phyloP scores from a whole-genome alignment of 345 rosid genomes.

The Passiflora organensis region DNA sequence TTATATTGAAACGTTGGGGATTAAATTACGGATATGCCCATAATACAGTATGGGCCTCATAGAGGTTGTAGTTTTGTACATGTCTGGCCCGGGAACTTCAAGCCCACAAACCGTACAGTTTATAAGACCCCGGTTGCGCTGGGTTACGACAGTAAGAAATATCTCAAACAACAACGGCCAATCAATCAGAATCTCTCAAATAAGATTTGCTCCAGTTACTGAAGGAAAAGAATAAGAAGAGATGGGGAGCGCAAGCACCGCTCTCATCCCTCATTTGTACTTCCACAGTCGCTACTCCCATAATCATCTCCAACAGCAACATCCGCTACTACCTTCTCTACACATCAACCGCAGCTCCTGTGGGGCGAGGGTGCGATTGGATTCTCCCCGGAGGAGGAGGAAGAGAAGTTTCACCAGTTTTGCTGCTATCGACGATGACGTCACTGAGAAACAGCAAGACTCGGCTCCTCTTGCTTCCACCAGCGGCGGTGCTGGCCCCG shows the following conservation, averaged over 20 bases:
- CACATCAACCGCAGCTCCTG: too few species aligned
- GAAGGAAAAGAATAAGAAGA: not conserved
- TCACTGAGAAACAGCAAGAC: conserved; percentile 33
- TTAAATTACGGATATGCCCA: not conserved
- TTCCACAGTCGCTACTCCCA: conserved; percentile 39
- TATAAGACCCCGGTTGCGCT: too few species aligned
- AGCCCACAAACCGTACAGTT: too few species aligned
- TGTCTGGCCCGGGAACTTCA: too few species aligned
- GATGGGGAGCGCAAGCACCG: conserved; percentile 64
- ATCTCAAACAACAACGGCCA: conserved; percentile 8
- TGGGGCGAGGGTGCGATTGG: conserved; percentile 25
- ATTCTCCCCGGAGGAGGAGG: conserved; percentile 17
- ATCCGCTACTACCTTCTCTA: not conserved
- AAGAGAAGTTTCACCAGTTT: conserved; percentile 27
- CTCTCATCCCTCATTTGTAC: conserved; percentile 51
- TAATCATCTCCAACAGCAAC: conserved; percentile 12
- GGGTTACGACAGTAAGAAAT: too few species aligned
- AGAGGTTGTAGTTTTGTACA: too few species aligned
- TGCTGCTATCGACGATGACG: conserved; percentile 52
- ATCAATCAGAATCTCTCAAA: not conserved
- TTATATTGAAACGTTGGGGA: too few species aligned
- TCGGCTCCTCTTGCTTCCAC: conserved; percentile 6
- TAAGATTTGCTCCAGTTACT: not conserved
- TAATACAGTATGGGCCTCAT: too few species aligned
- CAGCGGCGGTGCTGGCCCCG: conserved; percentile 32